These are phyloP conservation scores for Stagonosporopsis cucurbitacearum DNA, from an alignment of 2,329 filamentous ascomycete species.

Conservation along the genomic window DNA sequence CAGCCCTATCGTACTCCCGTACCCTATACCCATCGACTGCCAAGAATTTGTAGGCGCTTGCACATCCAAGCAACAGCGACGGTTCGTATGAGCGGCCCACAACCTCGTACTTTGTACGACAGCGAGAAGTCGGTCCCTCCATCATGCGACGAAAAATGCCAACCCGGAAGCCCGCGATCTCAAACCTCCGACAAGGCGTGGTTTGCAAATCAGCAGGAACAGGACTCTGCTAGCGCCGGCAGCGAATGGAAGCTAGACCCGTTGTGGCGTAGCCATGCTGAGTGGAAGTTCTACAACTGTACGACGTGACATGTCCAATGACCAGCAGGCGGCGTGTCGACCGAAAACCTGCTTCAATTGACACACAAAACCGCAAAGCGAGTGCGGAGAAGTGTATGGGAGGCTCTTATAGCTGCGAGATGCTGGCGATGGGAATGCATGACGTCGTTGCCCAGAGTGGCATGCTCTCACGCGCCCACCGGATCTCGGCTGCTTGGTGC, in stretches of 20 bases:
- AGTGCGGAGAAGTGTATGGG: not conserved
- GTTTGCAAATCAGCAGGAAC: conserved; percentile 6
- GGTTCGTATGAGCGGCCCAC: conserved; percentile 6
- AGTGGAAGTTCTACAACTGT: not conserved
- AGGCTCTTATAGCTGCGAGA: not conserved
- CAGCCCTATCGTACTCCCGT: conserved; percentile 11
- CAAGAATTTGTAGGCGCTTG: conserved; percentile 4
- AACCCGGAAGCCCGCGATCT: conserved; percentile 14
- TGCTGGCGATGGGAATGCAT: not conserved
- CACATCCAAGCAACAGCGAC: not conserved
- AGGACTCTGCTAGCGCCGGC: conserved; percentile 10
- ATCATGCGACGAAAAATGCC: conserved; percentile 7
- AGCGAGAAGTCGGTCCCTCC: not conserved
- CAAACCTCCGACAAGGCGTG: conserved; percentile 8
- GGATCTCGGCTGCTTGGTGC: conserved; percentile 12
- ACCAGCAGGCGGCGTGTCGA: not conserved
- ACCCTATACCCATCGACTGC: not conserved
- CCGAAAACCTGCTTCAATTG: not conserved
- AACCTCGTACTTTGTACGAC: conserved; percentile 9
- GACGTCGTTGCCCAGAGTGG: not conserved
- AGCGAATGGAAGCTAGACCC: conserved; percentile 11
- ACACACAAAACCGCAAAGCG: not conserved
- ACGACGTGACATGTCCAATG: not conserved
- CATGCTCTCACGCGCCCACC: conserved; percentile 12
- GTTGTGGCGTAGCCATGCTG: not conserved